Percentiles rank a stretch among this genome's conserved stretches.
These are phyloP conservation scores for Chalciporus piperatus DNA, from an alignment of 768 basidiomycete genomes.

Conservation along the genomic window DNA sequence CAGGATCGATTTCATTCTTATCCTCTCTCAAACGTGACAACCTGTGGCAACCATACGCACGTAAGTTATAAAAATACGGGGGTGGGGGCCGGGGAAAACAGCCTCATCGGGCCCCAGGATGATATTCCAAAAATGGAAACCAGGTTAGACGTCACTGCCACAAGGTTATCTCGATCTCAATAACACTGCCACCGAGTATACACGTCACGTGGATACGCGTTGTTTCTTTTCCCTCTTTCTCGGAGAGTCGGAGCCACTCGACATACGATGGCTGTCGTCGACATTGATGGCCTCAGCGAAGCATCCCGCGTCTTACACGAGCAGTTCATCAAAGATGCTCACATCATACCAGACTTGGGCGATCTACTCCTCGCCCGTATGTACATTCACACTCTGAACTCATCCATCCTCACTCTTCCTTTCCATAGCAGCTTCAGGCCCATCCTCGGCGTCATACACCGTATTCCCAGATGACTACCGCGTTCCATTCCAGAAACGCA, in stretches of 20 bases:
- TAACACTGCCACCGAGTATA: neutral
- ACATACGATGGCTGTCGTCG: slow-evolving; percentile 37
- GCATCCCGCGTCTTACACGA: slow-evolving; percentile 69
- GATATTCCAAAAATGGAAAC: no score
- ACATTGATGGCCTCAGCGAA: slow-evolving; percentile 59
- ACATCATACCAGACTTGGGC: slow-evolving; percentile 71
- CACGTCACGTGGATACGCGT: neutral
- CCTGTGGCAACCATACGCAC: no score
- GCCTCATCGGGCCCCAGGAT: no score
- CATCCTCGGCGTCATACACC: slow-evolving; percentile 76
- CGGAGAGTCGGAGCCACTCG: neutral
- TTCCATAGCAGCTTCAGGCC: slow-evolving; percentile 47
- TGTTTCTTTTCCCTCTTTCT: neutral
- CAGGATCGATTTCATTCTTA: no score
- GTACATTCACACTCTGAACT: no score
- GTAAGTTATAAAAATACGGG: no score
- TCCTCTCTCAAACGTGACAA: no score
- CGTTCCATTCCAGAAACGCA: slow-evolving; percentile 77
- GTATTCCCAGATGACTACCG: slow-evolving; percentile 74
- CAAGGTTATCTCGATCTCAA: no score
- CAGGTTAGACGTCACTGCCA: no score
- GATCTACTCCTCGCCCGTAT: slow-evolving; percentile 66
- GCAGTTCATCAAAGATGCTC: slow-evolving; percentile 67
- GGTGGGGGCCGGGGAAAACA: no score
- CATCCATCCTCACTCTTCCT: slow-evolving; percentile 2